Evolutionary conservation across 306 rosid species (phyloP), one percentile per base, ranked within the genome.

Genomic region (Trifolium repens): DNA sequence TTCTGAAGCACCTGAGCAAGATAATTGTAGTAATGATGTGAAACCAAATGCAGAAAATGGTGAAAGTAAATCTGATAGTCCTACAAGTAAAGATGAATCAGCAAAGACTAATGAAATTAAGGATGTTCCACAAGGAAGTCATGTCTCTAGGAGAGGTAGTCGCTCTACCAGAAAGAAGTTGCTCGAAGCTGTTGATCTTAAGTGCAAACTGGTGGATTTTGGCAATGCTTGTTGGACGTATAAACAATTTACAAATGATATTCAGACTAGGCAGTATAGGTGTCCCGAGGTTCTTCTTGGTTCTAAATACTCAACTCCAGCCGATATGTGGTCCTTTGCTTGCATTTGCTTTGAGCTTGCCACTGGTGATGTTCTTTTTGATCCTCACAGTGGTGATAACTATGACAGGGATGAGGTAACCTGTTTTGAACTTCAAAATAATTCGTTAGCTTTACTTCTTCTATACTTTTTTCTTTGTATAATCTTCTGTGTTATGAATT

Each of bases 181-280:
- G 74, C 90, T 92, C 78, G 84, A 80, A 52, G 83, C 90, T 55
- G 88, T 71, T 66, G 92, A 92, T 82, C 87, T 90, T 62, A 89
- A 79, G 65, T 94, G 98, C 93, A 94, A 94, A 80, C 86, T 94
- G 84, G 98, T 94, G 53, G 98, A 94, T 84, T 91, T 94, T 78
- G 98, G 98, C 69, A 94, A 92, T 86, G 98, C 98, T 50, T 91
- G 98, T 84, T 94, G 98, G 98, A 94, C 98, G 5, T 94, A 91
- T 81, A 94, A 94, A 73, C 98, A 94, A 80, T 94, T 94, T 84
- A 94, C 98, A 12, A 91, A 83, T 65, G 98, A 94, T 82, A 91
- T 94, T 81, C 98, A 94, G 85, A 94, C 98, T 39, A 86, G 98
- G 87, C 98, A 94, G 82, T 94, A 94, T 83, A 84, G 98, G 86